phyloP scores from a whole-genome alignment of 306 rosid species.

The peach (Prunus persica) region DNA sequence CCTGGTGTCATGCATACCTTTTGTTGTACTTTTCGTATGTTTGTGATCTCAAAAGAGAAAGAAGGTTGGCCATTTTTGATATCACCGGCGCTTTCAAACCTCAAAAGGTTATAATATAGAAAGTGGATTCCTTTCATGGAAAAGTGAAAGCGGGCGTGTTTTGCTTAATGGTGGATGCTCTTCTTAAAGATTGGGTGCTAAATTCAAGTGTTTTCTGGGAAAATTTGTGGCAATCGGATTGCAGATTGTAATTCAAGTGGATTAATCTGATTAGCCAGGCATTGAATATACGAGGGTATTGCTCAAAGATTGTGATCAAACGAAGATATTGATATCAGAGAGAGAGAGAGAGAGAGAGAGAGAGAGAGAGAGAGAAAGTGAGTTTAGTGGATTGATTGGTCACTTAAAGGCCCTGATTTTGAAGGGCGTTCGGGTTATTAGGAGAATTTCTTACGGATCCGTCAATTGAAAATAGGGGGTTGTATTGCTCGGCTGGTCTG shows the following conservation, averaged over 20 bases:
- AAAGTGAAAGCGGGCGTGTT: background rate
- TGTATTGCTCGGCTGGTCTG: slow-evolving; percentile 57
- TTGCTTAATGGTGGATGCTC: background rate
- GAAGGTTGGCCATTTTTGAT: background rate
- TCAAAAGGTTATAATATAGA: background rate
- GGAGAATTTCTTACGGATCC: slow-evolving; percentile 61
- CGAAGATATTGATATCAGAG: background rate
- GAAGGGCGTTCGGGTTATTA: slow-evolving; percentile 10
- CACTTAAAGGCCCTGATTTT: background rate
- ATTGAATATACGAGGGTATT: background rate
- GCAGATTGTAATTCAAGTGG: background rate
- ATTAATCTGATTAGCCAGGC: background rate
- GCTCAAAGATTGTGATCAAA: background rate
- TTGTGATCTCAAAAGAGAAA: background rate
- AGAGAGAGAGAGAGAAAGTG: background rate
- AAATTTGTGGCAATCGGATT: background rate
- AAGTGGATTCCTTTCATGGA: background rate
- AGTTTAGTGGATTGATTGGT: background rate
- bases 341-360: background rate
- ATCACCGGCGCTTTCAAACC: background rate
- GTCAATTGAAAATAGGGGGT: slow-evolving; percentile 43
- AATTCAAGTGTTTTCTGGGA: background rate
- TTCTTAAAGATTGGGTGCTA: background rate
- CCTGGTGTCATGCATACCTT: slow-evolving; percentile 1
- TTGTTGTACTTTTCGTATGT: background rate